Base-by-base conservation (phyloP, 345 rosid genomes). In the Populus tremula region DNA sequence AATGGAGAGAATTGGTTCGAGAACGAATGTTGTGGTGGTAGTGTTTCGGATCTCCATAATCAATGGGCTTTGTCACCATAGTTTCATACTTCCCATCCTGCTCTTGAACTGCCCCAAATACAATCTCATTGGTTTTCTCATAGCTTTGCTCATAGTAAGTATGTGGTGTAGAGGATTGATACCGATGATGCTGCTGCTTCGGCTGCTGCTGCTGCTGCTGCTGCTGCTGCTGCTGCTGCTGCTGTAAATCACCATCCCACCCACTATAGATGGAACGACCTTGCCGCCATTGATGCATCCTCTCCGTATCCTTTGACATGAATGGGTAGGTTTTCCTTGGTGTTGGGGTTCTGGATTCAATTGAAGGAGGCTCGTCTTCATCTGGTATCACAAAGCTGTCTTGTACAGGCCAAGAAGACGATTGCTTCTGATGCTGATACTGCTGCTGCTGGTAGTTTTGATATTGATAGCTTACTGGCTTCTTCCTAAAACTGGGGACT, bases 261-360 rank as follows among this genome's bases (percentile, higher is more conserved):
- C 88, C 90, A 56, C 83, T 88, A 80, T 90, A 94, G 77, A 94
- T 87, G 5, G 89, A 93, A 2, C 86, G 90, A 79, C 97, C 89
- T 82, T 94, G 97, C 61, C 92, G 91, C 92, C 92, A 87, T 75
- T 92, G 97, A 53, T 91, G 93, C 82, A 91, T 83, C 86, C 92
- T 96, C 84, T 96, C 98, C 0, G 95, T 90, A 39, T 94, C 98
- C 85, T 90, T 94, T 25, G 97, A 90, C 99, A 96, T 94, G 86
- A 94, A 96, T 25, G 99, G 83, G 67, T 94, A 96, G 4, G 91
- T 96, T 78, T 96, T 96, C 77, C 88, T 83, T 1, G 97, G 98
- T 13, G 98, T 94, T 53, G 89, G 97, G 76, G 90, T 86, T 87
- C 96, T 85, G 41, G 96, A 79, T 74, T 96, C 98, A 21, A 88